Evolutionary conservation across 176 grass and related monocot species (phyloP), one percentile per base, ranked within the genome.

Genomic region (Cymbopogon citratus): DNA sequence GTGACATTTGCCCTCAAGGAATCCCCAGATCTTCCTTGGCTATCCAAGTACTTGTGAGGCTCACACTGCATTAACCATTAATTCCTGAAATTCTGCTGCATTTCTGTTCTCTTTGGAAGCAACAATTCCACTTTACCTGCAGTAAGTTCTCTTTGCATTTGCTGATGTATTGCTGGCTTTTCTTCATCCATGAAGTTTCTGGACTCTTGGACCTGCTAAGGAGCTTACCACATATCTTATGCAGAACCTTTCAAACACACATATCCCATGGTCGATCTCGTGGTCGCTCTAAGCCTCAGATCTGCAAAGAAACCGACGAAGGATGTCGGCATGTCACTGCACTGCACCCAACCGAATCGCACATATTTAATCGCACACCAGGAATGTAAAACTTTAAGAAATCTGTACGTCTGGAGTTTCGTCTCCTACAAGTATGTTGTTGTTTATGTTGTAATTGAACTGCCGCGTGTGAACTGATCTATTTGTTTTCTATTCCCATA

Each of bases 1-100:
- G 76, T 98, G 83, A 89, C 95, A 77, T 98, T 98, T 92, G 92
- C 92, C 4, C 88, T 98, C 26, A 98, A 93, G 84, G 86, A 98
- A 71, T 93, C 90, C 14, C 62, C 90, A 29, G 92, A 95, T 34
- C 63, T 95, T 70, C 92, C 92, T 45, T 98, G 95, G 95, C 73
- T 95, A 78, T 91, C 92, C n/a, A 94, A 91, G 76, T 98, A 98
- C 72, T 34, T 98, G 64, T 98, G 76, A 86, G 75, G 48, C 25
- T 74, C 64, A 12, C 44, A 63, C 11, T 67, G 15, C 48, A 73
- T 41, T 66, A 33, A 14, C 13, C 2, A 13, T 46, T 19, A 9
- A 66, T 60, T 82, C 16, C n/a, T 39, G 21, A 28, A 35, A 71
- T 77, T 65, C 12, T 28, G 54, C 1, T 57, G 21, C 54, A 0